Conservation (phyloP, 2,329 filamentous ascomycete species). For the Hypoxylon sp. region DNA sequence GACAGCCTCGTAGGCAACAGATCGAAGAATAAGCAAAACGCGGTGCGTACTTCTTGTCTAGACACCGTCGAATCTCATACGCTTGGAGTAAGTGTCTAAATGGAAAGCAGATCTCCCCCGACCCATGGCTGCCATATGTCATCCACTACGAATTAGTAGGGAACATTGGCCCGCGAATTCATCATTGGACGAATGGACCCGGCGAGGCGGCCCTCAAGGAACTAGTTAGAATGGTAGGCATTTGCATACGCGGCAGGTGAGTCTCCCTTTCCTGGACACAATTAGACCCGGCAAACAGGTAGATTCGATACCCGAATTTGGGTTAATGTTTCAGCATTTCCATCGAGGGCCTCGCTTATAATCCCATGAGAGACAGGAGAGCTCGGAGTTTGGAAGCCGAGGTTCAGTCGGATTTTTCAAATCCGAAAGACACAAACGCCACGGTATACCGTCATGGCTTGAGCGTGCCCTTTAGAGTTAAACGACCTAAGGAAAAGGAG, state of each 20-base stretch:
- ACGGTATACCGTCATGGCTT: constrained; percentile 16
- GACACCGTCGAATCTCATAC: neutral
- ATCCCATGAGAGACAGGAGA: neutral
- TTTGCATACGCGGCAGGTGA: constrained; percentile 3
- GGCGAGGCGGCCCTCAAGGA: neutral
- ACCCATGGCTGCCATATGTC: neutral
- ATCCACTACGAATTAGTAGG: neutral
- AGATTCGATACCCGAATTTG: neutral
- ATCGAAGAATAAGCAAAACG: constrained; percentile 22
- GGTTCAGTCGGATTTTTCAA: constrained; percentile 13
- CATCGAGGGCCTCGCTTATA: neutral
- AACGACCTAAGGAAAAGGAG: constrained; percentile 11
- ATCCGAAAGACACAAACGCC: constrained; percentile 34
- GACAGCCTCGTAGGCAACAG: neutral
- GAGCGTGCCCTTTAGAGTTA: neutral
- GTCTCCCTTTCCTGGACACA: neutral
- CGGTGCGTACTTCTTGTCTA: neutral
- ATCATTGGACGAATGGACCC: neutral
- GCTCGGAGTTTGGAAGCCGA: constrained; percentile 2
- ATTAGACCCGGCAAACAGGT: neutral
- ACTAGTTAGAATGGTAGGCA: constrained; percentile 21
- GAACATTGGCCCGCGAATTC: neutral
- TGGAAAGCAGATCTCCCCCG: constrained; percentile 4
- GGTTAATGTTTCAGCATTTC: constrained; percentile 3
- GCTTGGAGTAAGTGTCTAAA: constrained; percentile 4